Evolutionary conservation across 345 rosid species (phyloP), one percentile per base, ranked within the genome.

Genomic region (Linum lewisii): DNA sequence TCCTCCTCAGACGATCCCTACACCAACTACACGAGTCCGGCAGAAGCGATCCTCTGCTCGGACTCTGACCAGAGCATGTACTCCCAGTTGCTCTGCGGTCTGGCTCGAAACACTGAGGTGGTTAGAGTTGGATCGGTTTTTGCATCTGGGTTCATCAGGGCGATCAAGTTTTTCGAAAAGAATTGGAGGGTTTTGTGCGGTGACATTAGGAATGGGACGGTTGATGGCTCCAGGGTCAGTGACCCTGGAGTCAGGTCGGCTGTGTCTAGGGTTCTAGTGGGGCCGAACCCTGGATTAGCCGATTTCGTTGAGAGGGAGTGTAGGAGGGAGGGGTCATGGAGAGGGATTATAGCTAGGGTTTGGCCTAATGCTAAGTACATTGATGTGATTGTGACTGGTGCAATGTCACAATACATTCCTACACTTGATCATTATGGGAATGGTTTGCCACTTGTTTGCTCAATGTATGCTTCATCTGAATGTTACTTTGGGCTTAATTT

Each of bases 361-460:
- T 74, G 73, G 77, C 73, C 73, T 32, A 69, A 69, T 45, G 37
- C 73, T 21, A 73, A 65, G 61, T 69, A 21, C 54, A 32, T 57
- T 32, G 70, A 64, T 54, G 66, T 42, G 7, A 60, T 57, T 52
- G 61, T 65, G 47, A 65, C 68, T 14, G 68, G 68, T 29, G 51
- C 68, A 16, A 65, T 65, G 68, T 57, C 68, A 26, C 68, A 65
- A 23, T 65, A 65, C 32, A 65, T 65, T 7, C 68, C 68, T 13
- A 32, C 24, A 11, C 62, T 65, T 16, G 63, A 65, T 11, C 51
- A 65, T 32, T 65, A 65, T 23, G 22, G 68, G 45, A 8, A 50
- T 50, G 68, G 68, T 21, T 55, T 58, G 50, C 68, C 68, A 22
- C 57, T 65, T 13, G 68, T 65, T 22, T 57, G 68, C 57, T 57